phyloP scores from a whole-genome alignment of 352 stramenopile species.

The Blastocystis sp. region DNA sequence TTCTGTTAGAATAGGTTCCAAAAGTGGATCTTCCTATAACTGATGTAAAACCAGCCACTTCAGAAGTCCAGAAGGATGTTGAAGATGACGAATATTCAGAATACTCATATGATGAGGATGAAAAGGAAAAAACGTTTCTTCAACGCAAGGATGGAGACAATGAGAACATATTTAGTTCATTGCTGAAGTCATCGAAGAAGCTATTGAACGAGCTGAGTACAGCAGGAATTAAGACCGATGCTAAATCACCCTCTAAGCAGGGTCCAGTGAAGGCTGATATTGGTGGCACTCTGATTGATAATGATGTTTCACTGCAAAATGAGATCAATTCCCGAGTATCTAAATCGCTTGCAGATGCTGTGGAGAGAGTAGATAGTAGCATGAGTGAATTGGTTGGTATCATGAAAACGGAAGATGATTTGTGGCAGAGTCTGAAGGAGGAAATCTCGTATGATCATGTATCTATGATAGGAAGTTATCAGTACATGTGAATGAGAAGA shows the following conservation, averaged over 20 bases:
- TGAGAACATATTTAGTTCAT: neutral
- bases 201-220: slow-evolving; percentile 5
- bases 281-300: neutral
- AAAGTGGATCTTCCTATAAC: neutral
- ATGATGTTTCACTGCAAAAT: neutral
- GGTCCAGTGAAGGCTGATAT: neutral
- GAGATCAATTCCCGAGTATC: neutral
- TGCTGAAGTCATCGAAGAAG: slow-evolving; percentile 15
- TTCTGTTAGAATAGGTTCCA: neutral
- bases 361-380: slow-evolving; percentile 3
- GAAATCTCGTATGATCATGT: neutral
- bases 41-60: neutral
- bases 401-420: neutral
- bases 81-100: neutral
- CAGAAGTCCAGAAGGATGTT: neutral
- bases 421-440: neutral
- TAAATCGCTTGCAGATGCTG: neutral
- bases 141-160: neutral
- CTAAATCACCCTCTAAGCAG: neutral
- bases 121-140: neutral
- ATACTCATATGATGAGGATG: slow-evolving; percentile 8
- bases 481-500: neutral
- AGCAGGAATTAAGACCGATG: neutral
- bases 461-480: neutral
- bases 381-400: neutral